phyloP scores from a whole-genome alignment of 139 green algal genomes.

The Chlamydomonas sphaeroides region DNA sequence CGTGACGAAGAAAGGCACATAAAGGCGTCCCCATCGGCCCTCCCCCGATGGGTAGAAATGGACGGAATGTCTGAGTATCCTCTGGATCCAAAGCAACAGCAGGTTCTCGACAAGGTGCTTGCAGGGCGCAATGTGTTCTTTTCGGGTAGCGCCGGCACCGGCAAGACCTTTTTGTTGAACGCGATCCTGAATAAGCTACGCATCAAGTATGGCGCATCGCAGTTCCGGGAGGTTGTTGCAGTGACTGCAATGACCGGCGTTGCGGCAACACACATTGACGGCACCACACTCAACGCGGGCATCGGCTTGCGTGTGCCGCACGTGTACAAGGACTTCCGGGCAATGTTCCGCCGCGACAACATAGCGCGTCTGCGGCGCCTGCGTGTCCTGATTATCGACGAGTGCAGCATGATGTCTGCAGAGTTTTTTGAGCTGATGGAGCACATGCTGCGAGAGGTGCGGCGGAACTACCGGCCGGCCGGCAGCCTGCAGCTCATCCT shows the following conservation, averaged over 20 bases:
- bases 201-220: not conserved
- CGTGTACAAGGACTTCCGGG: conserved; percentile 41
- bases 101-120: conserved; percentile 31
- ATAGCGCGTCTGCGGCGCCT: conserved; percentile 4
- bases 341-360: conserved; percentile 1
- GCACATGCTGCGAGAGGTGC: not conserved
- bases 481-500: not conserved
- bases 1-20: too few relatives aligned
- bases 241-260: conserved; percentile 59
- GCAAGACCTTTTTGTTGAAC: conserved; percentile 63
- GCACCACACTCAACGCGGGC: conserved; percentile 54
- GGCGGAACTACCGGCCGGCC: not conserved
- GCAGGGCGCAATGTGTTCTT: conserved; percentile 58
- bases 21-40: too few relatives aligned
- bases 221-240: conserved; percentile 34
- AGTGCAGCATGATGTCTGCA: conserved; percentile 63
- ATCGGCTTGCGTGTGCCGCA: conserved; percentile 44
- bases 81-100: not conserved
- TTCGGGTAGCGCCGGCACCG: conserved; percentile 62
- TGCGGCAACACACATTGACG: conserved; percentile 62
- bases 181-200: conserved; percentile 41
- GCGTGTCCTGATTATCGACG: conserved; percentile 55
- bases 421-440: conserved; percentile 59
- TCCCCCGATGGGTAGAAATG: too few relatives aligned
- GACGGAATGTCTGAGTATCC: too few relatives aligned